These are phyloP conservation scores for Phylloporus rhodoxanthus DNA, from an alignment of 768 basidiomycete species.

Conservation along the genomic window DNA sequence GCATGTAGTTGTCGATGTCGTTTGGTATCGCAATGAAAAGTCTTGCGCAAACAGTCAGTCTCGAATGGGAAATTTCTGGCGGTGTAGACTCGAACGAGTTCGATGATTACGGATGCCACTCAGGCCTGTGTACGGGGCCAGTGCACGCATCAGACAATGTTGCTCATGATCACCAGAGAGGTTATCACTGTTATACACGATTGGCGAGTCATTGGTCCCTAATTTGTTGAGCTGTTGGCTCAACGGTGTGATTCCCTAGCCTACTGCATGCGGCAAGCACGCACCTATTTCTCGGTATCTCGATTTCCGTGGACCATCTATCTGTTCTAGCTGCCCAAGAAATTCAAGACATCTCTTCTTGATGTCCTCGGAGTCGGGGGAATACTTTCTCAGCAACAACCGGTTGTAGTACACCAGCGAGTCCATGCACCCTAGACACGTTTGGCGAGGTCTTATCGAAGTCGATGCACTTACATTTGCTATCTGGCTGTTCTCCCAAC, in stretches of 20 bases:
- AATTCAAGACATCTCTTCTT: slow-evolving; percentile 45
- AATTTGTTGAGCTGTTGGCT: slow-evolving; percentile 21
- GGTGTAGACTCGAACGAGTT: too few relatives aligned
- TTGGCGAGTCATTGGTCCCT: not conserved
- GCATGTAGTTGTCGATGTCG: slow-evolving; percentile 21
- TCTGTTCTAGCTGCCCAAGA: slow-evolving; percentile 46
- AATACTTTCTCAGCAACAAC: slow-evolving; percentile 51
- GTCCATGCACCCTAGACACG: slow-evolving; percentile 81
- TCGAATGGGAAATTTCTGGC: not conserved
- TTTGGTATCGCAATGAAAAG: not conserved
- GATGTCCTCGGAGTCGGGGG: slow-evolving; percentile 34
- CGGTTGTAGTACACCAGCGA: slow-evolving; percentile 80
- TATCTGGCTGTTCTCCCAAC: slow-evolving; percentile 82
- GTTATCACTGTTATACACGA: not conserved
- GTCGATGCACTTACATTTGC: slow-evolving; percentile 62
- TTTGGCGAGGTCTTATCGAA: not conserved
- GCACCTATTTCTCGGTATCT: slow-evolving; percentile 67
- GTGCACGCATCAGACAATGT: too few relatives aligned
- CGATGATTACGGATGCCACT: too few relatives aligned
- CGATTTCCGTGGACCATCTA: slow-evolving; percentile 61
- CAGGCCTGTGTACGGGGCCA: too few relatives aligned
- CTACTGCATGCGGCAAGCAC: slow-evolving; percentile 10
- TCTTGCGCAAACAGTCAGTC: not conserved
- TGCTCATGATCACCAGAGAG: too few relatives aligned
- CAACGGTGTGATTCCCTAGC: not conserved